Base-by-base conservation (phyloP, 805 yeast genomes). In the Metschnikowia baotianmanensis region DNA sequence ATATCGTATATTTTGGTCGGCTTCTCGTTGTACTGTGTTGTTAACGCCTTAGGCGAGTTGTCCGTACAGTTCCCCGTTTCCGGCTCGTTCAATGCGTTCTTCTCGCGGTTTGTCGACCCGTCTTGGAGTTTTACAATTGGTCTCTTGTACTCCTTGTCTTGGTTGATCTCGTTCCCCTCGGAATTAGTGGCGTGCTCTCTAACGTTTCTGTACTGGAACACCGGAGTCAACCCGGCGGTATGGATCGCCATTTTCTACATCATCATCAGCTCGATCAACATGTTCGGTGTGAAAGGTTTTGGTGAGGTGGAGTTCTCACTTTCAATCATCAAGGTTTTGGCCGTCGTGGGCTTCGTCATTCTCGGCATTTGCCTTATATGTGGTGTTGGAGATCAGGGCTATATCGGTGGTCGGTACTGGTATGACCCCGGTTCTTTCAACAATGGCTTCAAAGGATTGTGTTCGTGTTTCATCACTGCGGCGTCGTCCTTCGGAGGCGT, bases 401-500 rank as follows among this genome's bases (percentile, higher is more conserved):
- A 72, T 45, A 65, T 78, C 45, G 83, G 83, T 13, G 72, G 60
- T 18, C 63, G 52, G 40, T 70, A 74, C 55, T 78, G 80, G 78
- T 62, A 63, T 31, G 48, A 68, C 30, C 83, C 83, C 6, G 83
- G 83, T 42, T 67, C 80, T 6, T 76, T 77, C 47, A 62, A 67
- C 38, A 63, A 76, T 48, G 78, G 77, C 15, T 74, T 77, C 54
- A 77, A 77, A 50, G 83, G 83, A 55, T 69, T 77, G 26, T 69
- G 72, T 40, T 62, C 73, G 19, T 74, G 75, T 25, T 70, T 79
- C 43, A 75, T 78, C 27, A 71, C 74, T 13, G 76, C 82, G 12
- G 80, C 82, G 6, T 79, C 78, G 54, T 72, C 83, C 2, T 77
- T 77, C 45, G 83, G 83, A 53, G 82, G 81, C 57, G 71, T 78